phyloP scores from a whole-genome alignment of 2,329 filamentous ascomycete species.

The Xenosphaeropsis pyriputrescens region DNA sequence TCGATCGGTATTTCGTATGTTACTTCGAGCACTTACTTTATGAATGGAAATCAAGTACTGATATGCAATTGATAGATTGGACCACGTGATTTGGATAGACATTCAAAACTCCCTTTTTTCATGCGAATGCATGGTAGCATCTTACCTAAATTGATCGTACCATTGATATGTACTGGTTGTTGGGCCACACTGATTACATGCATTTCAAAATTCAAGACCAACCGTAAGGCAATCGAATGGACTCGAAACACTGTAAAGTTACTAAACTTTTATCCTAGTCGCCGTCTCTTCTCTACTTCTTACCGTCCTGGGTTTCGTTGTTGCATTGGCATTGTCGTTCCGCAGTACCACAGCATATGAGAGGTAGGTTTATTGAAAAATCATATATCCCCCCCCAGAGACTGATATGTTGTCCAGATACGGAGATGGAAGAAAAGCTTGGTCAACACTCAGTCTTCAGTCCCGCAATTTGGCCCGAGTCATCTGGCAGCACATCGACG shows the following conservation, averaged over 20 bases:
- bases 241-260: not conserved
- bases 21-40: not conserved
- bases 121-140: conserved; percentile 65
- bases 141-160: conserved; percentile 59
- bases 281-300: conserved; percentile 54
- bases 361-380: conserved; percentile 20
- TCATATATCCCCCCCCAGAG: not conserved
- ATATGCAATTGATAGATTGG: conserved; percentile 20
- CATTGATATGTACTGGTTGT: conserved; percentile 41
- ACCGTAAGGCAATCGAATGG: conserved; percentile 2
- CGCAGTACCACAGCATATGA: conserved; percentile 67
- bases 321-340: conserved; percentile 66
- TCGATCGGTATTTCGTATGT: not conserved
- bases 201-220: conserved; percentile 30
- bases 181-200: conserved; percentile 55
- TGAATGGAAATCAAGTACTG: not conserved
- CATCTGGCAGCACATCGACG: conserved; percentile 67
- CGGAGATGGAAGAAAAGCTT: conserved; percentile 47
- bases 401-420: conserved; percentile 21
- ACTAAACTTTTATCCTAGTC: conserved; percentile 15
- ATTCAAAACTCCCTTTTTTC: conserved; percentile 66
- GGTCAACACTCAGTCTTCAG: conserved; percentile 46
- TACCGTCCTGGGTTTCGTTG: conserved; percentile 69
- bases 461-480: conserved; percentile 55
- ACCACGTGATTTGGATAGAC: conserved; percentile 54